These are phyloP conservation scores for Dioszegia aurantiaca DNA, from an alignment of 768 basidiomycete species.

Conservation along the genomic window DNA sequence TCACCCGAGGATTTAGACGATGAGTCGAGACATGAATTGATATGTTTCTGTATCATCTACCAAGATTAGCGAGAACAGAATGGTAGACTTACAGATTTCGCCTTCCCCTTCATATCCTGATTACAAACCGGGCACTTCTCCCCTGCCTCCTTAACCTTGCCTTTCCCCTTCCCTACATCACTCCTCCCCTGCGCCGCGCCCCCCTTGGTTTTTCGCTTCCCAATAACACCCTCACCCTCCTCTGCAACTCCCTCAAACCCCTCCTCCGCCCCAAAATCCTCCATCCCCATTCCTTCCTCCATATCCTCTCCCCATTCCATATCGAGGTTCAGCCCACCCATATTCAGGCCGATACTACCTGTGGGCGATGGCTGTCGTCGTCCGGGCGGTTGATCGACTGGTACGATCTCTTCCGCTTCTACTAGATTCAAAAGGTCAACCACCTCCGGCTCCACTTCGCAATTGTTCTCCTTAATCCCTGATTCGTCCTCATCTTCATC, in stretches of 20 bases:
- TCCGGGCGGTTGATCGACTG: conserved; percentile 6
- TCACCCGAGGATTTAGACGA: background rate
- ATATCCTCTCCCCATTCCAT: conserved; percentile 72
- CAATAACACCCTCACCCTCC: conserved; percentile 67
- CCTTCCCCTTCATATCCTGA: conserved; percentile 37
- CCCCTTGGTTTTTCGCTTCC: conserved; percentile 37
- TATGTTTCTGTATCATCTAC: conserved; percentile 60
- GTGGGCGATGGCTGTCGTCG: conserved; percentile 8
- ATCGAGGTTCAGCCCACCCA: conserved; percentile 36
- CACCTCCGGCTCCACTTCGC: conserved; percentile 6
- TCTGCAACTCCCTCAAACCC: conserved; percentile 58
- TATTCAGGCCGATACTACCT: conserved; percentile 8
- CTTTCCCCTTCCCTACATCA: conserved; percentile 16
- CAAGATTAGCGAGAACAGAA: background rate
- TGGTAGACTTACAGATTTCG: conserved; percentile 41
- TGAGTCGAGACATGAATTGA: conserved; percentile 62
- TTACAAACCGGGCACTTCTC: conserved; percentile 45
- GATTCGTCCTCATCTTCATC: background rate
- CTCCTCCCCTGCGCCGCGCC: conserved; percentile 28
- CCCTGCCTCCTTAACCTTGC: conserved; percentile 13
- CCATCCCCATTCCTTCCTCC: conserved; percentile 60
- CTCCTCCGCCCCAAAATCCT: conserved; percentile 49
- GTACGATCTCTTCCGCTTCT: conserved; percentile 23
- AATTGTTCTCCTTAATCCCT: conserved; percentile 16
- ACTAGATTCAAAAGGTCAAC: conserved; percentile 19